These are phyloP conservation scores for Epichloe aotearoae DNA, from an alignment of 2,329 filamentous ascomycete species.

Conservation along the genomic window DNA sequence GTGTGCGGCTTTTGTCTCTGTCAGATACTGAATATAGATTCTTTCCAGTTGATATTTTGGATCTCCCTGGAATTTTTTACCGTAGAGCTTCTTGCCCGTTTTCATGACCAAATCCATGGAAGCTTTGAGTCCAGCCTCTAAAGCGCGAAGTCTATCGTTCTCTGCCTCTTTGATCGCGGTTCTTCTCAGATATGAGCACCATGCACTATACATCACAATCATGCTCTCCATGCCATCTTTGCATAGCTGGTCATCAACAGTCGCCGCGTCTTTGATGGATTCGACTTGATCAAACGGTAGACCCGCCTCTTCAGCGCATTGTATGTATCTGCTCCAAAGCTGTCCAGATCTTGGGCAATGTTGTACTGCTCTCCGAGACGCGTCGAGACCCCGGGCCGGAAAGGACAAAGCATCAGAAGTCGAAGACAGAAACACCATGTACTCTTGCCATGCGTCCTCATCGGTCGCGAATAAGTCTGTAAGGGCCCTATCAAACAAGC, in stretches of 20 bases:
- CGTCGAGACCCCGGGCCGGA: constrained; percentile 42
- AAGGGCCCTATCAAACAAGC: constrained; percentile 70
- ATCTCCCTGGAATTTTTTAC: constrained; percentile 67
- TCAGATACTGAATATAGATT: constrained; percentile 84
- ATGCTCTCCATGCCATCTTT: constrained; percentile 77
- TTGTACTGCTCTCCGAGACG: constrained; percentile 68
- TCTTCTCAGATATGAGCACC: constrained; percentile 88
- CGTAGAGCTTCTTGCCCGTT: constrained; percentile 63
- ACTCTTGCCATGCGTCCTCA: constrained; percentile 70
- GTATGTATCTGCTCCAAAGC: constrained; percentile 80
- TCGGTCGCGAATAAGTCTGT: constrained; percentile 57
- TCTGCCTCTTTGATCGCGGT: constrained; percentile 63
- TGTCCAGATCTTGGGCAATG: constrained; percentile 90
- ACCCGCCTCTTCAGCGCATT: constrained; percentile 68
- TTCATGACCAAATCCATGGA: constrained; percentile 77
- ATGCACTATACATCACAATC: constrained; percentile 81
- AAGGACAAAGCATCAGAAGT: constrained; percentile 24
- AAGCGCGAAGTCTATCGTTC: constrained; percentile 77
- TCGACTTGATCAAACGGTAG: constrained; percentile 71
- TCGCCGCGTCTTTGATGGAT: constrained; percentile 83
- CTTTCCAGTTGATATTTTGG: constrained; percentile 78
- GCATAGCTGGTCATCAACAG: constrained; percentile 71
- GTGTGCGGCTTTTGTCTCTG: constrained; percentile 66
- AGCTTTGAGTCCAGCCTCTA: constrained; percentile 76
- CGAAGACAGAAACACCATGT: constrained; percentile 58